Base-by-base conservation (phyloP, 225 moss, liverwort and hornwort species). In the Marchantia polymorpha region DNA sequence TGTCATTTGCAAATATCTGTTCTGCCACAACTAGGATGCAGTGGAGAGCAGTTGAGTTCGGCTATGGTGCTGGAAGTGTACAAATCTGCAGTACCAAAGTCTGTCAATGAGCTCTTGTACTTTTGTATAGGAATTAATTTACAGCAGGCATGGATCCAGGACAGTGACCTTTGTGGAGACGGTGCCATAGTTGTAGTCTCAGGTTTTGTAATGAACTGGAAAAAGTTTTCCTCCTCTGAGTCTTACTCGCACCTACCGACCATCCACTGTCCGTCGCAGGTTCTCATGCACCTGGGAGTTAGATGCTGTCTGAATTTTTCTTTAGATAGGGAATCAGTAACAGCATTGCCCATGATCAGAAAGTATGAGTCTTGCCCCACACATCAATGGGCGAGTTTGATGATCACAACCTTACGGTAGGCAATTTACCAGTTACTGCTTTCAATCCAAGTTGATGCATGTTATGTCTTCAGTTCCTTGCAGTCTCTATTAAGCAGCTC, bases 371-470 rank as follows among this genome's bases (percentile, higher is more conserved):
- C 20, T 59, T 39, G 75, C 59, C 58, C 30, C 39, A 60, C 59
- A 8, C 75, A 4, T 59, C 7, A 29, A 75, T 0, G 30, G 75
- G 58, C 26, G 22, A 27, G 75, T 58, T 59, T 29, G 55, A 17
- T 58, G 30, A 39, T 29, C 39, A 0, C 29, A 56, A 30, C 30
- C 9, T 48, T 27, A 29, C 54, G 27, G 53, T 54, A 55, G 73
- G 53, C 53, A 27, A 52, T 8, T 75, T 22, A 59, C 22, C 27
- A 75, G 17, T 56, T 23, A 10, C 23, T 23, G 22, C 39, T 1
- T 72, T 72, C 72, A 74, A 74, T 74, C 16, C 29, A 74, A 74
- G 74, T 58, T 56, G 74, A 74, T 55, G 54, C 12, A 52, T 69
- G 17, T 12, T 12, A 69, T 8, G 47, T 0, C 13, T 12, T 39